phyloP scores from a whole-genome alignment of 2,329 filamentous ascomycete species.

The Septoria petroselini region DNA sequence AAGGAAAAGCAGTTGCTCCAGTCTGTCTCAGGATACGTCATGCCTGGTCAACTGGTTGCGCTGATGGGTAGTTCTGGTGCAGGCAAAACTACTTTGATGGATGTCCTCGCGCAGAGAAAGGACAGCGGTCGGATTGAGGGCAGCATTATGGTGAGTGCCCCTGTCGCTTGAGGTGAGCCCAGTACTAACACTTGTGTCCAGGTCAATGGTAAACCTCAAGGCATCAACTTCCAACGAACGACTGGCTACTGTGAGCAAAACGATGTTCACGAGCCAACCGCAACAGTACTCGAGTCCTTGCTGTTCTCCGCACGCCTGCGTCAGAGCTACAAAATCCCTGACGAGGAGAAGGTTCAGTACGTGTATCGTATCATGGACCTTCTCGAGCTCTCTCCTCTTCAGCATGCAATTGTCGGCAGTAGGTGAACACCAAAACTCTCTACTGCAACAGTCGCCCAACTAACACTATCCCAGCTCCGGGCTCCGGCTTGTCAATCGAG shows the following conservation, averaged over 20 bases:
- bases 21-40: constrained; percentile 57
- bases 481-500: constrained; percentile 60
- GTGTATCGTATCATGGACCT: constrained; percentile 65
- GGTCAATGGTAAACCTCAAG: constrained; percentile 58
- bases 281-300: constrained; percentile 56
- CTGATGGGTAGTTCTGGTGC: constrained; percentile 42
- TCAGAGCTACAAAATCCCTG: constrained; percentile 54
- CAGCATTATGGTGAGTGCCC: too few species aligned
- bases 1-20: constrained; percentile 49
- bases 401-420: constrained; percentile 60
- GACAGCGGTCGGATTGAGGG: constrained; percentile 61
- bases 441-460: too few species aligned
- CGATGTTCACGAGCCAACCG: constrained; percentile 57
- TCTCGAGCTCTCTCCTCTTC: constrained; percentile 65
- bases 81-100: constrained; percentile 60
- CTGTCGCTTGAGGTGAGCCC: too few species aligned
- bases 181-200: too few species aligned
- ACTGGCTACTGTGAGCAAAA: constrained; percentile 68
- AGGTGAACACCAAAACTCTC: too few species aligned
- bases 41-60: constrained; percentile 42
- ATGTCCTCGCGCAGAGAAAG: constrained; percentile 55
- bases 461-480: too few species aligned
- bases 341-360: constrained; percentile 58
- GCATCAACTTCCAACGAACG: constrained; percentile 60
- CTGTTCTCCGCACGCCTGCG: constrained; percentile 56